Evolutionary conservation across 257 asterid genomes (phyloP).

Genomic region (Ajuga chamaepitys): DNA sequence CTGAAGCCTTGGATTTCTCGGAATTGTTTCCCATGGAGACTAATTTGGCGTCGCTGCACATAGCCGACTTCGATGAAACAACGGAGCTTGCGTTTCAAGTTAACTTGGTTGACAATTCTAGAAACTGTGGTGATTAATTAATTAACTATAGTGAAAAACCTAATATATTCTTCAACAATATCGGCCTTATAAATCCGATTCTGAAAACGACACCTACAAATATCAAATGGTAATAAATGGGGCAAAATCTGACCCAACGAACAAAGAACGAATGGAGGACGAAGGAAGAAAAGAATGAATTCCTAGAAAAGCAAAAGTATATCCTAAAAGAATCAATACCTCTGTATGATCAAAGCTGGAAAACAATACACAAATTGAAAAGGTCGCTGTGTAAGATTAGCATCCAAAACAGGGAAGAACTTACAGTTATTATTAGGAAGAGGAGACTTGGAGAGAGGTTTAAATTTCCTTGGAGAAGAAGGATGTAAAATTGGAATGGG

Average conservation of each 20-base stretch:
- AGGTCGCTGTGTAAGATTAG: neutral
- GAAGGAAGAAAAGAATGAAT: slow-evolving; percentile 3
- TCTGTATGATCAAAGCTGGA: neutral
- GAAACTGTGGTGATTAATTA: neutral
- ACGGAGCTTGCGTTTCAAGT: slow-evolving; percentile 15
- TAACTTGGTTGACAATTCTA: slow-evolving; percentile 26
- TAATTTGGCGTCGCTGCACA: neutral
- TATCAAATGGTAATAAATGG: neutral
- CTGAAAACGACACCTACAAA: slow-evolving; percentile 9
- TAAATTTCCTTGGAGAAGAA: slow-evolving; percentile 27
- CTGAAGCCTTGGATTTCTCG: slow-evolving; percentile 3
- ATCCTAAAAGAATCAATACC: slow-evolving; percentile 4
- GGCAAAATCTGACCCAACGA: neutral
- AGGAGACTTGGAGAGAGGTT: neutral
- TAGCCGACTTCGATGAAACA: slow-evolving; percentile 10
- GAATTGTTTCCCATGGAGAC: neutral
- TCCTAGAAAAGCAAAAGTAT: neutral
- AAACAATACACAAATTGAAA: neutral
- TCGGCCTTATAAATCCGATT: slow-evolving; percentile 1
- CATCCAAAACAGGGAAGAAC: neutral
- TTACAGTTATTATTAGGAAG: too few relatives aligned
- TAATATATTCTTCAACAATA: slow-evolving; percentile 6
- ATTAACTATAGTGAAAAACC: neutral
- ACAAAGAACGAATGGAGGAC: neutral
- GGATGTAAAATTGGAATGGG: neutral